Base-by-base conservation (phyloP, 768 basidiomycete genomes). In the Pisolithus albus region DNA sequence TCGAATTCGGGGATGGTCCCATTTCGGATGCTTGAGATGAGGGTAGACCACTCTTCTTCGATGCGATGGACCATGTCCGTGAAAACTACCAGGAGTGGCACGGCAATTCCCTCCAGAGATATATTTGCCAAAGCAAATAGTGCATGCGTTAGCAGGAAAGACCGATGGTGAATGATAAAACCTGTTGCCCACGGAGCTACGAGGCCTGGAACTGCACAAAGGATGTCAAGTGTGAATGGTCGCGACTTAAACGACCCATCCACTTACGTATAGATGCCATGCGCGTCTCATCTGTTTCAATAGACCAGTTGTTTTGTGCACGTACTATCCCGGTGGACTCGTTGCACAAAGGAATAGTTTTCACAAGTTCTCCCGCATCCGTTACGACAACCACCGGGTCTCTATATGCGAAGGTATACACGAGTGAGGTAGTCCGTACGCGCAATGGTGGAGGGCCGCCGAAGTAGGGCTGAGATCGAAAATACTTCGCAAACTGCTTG, bases 71-170 rank as follows among this genome's bases (percentile, higher is more conserved):
- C 36, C 30, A 55, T 24, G 38, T 45, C 47, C 24, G 32, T 28
- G 30, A 55, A 43, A 9, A 28, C 41, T 16, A 30, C 49, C 23
- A 30, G 34, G 16, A 49, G 52, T 16, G 48, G 3, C 13, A 24
- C 32, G 13, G 36, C 30, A 13, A 55, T 39, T 10, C 16, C 28
- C 16, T 32, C 47, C 43, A 55, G 34, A 8, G 21, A 13, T 6
- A n/a, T 34, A 23, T 49, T 47, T 19, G 41, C 42, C 5, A 55
- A 36, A 19, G 41, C 41, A 46, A 56, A 56, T 5, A 56, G 40
- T 13, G 47, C 46, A 23, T 56, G 47, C 7, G 54, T 47, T n/a
- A 51, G 4, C 24, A 54, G 38, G 39, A 53, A 53, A 10, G 55
- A n/a, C 11, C 32, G 38, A 46, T 54, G 53, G n/a, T 46, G 46